phyloP scores from a whole-genome alignment of 2,329 filamentous ascomycete genomes.

The Neofusicoccum parvum region DNA sequence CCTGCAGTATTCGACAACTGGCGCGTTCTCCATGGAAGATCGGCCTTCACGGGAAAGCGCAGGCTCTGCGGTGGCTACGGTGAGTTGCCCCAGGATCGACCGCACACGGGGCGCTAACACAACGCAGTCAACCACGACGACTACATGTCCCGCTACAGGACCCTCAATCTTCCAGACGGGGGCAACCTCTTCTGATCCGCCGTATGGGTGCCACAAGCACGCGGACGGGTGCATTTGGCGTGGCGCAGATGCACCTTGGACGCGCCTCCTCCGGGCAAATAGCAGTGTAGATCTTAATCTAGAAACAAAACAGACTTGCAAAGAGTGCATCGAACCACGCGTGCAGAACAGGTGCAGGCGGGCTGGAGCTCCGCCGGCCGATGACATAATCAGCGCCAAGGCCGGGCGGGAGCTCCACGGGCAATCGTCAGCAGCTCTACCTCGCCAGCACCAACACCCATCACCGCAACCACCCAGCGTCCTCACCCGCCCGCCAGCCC shows the following conservation, averaged over 20 bases:
- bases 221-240: too few relatives aligned
- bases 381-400: conserved; percentile 21
- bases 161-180: neutral
- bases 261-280: too few relatives aligned
- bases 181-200: neutral
- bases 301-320: too few relatives aligned
- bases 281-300: too few relatives aligned
- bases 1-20: conserved; percentile 88
- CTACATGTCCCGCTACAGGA: conserved; percentile 25
- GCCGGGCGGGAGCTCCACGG: conserved; percentile 13
- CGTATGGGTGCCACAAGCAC: too few relatives aligned
- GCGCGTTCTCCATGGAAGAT: conserved; percentile 86
- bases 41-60: conserved; percentile 78
- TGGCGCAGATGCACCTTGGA: too few relatives aligned
- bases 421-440: conserved; percentile 8
- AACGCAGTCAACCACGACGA: conserved; percentile 27
- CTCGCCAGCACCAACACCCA: neutral
- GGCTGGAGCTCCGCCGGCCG: too few relatives aligned
- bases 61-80: conserved; percentile 91
- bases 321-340: too few relatives aligned
- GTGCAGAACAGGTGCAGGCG: too few relatives aligned
- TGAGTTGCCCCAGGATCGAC: conserved; percentile 50
- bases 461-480: neutral
- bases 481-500: neutral
- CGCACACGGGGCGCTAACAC: neutral